Percentiles rank a stretch among this genome's conserved stretches.
These are phyloP conservation scores for Drechslerella coelobrocha DNA, from an alignment of 2,329 filamentous ascomycete genomes.

Conservation along the genomic window DNA sequence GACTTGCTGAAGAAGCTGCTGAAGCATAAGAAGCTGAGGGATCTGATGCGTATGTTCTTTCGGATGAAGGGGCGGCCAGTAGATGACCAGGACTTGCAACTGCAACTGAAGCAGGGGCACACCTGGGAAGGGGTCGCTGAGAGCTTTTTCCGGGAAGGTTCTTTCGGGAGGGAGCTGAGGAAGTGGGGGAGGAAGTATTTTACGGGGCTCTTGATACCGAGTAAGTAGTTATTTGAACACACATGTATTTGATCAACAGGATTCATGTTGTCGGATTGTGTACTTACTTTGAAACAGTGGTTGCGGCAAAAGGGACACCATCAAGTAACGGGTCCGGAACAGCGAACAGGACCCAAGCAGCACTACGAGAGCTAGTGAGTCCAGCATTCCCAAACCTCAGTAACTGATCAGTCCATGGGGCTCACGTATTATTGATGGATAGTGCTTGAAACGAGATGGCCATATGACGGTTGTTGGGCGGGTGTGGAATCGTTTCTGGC, in stretches of 20 bases:
- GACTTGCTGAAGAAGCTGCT: constrained; percentile 34
- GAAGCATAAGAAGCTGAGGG: constrained; percentile 13
- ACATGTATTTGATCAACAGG: not conserved
- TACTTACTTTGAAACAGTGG: constrained; percentile 29
- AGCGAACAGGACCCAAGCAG: constrained; percentile 24
- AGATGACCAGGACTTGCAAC: constrained; percentile 28
- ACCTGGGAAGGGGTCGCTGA: constrained; percentile 20
- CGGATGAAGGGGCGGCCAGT: constrained; percentile 32
- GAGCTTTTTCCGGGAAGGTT: constrained; percentile 10
- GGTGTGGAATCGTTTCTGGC: constrained; percentile 45
- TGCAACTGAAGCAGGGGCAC: constrained; percentile 32
- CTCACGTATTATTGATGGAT: not conserved
- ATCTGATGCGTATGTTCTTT: constrained; percentile 31
- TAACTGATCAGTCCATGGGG: not conserved
- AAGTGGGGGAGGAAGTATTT: constrained; percentile 39
- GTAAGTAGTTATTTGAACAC: constrained; percentile 2
- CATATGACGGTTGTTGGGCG: constrained; percentile 45
- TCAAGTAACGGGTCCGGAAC: constrained; percentile 35
- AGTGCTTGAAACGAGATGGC: constrained; percentile 41
- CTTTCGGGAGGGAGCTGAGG: constrained; percentile 19
- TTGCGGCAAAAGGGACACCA: constrained; percentile 35
- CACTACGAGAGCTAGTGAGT: constrained; percentile 30
- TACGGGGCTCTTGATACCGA: constrained; percentile 22
- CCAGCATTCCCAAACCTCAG: not conserved
- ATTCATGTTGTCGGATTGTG: constrained; percentile 6